Conservation (phyloP, 345 rosid genomes). For the Gossypium arboreum region DNA sequence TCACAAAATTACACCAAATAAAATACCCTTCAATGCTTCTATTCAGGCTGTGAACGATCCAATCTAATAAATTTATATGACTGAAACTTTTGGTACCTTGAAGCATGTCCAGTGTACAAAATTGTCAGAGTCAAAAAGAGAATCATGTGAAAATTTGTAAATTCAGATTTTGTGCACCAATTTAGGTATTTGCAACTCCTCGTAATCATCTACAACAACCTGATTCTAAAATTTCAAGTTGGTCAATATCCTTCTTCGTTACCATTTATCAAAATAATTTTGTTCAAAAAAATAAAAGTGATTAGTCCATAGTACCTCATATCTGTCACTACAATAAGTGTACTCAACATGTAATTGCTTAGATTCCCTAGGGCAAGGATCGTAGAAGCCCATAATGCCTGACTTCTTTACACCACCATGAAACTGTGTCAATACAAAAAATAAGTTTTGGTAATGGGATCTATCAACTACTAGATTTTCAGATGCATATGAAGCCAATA, state of each 20-base stretch:
- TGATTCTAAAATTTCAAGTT: constrained; percentile 23
- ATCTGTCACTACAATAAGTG: constrained; percentile 47
- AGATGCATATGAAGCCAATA: background rate
- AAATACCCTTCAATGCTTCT: background rate
- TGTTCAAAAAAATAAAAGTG: background rate
- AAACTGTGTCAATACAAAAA: constrained; percentile 43
- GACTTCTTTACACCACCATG: constrained; percentile 91
- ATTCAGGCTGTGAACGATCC: background rate
- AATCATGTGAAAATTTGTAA: background rate
- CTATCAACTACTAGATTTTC: background rate
- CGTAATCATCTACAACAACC: constrained; percentile 65
- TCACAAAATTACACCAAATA: background rate
- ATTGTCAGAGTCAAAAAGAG: constrained; percentile 28
- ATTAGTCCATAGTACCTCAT: constrained; percentile 33
- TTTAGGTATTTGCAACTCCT: constrained; percentile 67
- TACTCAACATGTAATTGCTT: constrained; percentile 71
- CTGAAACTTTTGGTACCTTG: constrained; percentile 14
- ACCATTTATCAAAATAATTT: constrained; percentile 1
- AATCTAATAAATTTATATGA: background rate
- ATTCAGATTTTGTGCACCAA: constrained; percentile 42
- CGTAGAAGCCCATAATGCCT: constrained; percentile 95
- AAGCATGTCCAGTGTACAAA: constrained; percentile 25
- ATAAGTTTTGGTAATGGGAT: background rate
- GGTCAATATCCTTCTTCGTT: background rate
- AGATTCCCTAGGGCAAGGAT: constrained; percentile 87